phyloP scores from a whole-genome alignment of 2,329 filamentous ascomycete genomes.

The Magnaporthiopsis incrustans region DNA sequence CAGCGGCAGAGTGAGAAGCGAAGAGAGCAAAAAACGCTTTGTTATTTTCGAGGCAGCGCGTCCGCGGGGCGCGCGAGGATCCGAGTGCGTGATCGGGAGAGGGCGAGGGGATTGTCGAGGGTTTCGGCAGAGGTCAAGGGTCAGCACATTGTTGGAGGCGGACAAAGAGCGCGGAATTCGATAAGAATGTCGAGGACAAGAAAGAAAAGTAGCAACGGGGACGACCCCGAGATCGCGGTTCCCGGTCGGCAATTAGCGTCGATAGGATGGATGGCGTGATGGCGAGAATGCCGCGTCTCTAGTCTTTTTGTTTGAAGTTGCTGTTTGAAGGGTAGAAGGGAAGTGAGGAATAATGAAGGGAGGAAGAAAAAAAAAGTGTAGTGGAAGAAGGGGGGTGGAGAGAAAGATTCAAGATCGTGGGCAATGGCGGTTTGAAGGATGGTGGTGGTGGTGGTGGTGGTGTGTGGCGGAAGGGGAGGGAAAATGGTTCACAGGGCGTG shows the following conservation, averaged over 20 bases:
- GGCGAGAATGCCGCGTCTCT: background rate
- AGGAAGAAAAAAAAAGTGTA: background rate
- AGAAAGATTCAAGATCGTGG: background rate
- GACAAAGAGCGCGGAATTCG: background rate
- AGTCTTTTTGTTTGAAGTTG: background rate
- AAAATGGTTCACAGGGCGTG: slow-evolving; percentile 1
- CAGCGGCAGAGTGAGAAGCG: background rate
- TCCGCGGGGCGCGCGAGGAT: background rate
- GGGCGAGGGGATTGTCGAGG: background rate
- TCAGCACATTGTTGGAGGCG: background rate
- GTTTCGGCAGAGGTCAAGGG: background rate
- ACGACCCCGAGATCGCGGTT: background rate
- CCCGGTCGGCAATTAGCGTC: background rate
- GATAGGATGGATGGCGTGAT: background rate
- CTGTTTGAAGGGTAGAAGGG: background rate
- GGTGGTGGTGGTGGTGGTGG: background rate
- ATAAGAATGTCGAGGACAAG: background rate
- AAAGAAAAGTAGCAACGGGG: too few species aligned
- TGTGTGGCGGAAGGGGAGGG: background rate
- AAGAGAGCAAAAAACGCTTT: background rate
- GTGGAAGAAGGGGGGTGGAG: slow-evolving; percentile 13
- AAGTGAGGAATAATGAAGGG: slow-evolving; percentile 5
- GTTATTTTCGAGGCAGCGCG: slow-evolving; percentile 5
- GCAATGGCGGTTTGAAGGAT: background rate
- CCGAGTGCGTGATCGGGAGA: background rate